Evolutionary conservation across 1,284 basidiomycete genomes (phyloP), one percentile per base, ranked within the genome.

Genomic region (Xerocomus minutiporus): DNA sequence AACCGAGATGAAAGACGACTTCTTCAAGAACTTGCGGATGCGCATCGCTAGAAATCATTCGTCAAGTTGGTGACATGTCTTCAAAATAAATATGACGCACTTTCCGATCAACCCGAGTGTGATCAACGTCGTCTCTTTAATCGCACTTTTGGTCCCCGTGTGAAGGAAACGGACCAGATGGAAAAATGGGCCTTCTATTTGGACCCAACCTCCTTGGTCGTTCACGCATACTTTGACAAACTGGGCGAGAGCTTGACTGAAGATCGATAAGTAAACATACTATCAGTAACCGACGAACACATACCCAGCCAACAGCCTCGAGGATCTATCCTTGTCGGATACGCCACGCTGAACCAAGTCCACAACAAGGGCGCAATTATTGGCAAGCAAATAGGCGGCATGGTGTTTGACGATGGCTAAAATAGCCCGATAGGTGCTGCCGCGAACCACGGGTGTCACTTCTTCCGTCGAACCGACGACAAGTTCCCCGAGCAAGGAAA

Each of bases 231-330:
- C 55, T 39, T 74, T 71, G 32, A 81, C 61, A 8, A 86, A 61
- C 23, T 78, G 76, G 11, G 71, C 72, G 11, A 87, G 61, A 4
- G 78, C 74, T 57, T 73, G 74, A 8, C 82, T 84, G 49, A 20
- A 48, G 51, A 53, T 48, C 23, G 20, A 40, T 65, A 45, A 67
- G 53, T 20, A 55, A 28, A 36, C 23, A 43, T 20, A 46, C 38
- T 36, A n/a, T 15, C 23, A n/a, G 2, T 5, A 12, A 48, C 20
- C 46, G 48, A 55, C 7, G 17, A 46, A 4, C 48, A 69, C 78
- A 57, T 63, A 89, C 88, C 88, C 88, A 48, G 87, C 83, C 57
- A 74, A 73, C 17, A 91, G 65, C 32, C 88, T 77, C 13, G 83
- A 79, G 40, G 73, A 75, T 51, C 88, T 75, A 55, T 86, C 77